These are phyloP conservation scores for Tinospora cordifolia DNA, from an alignment of 164 flowering plant species.

Conservation along the genomic window DNA sequence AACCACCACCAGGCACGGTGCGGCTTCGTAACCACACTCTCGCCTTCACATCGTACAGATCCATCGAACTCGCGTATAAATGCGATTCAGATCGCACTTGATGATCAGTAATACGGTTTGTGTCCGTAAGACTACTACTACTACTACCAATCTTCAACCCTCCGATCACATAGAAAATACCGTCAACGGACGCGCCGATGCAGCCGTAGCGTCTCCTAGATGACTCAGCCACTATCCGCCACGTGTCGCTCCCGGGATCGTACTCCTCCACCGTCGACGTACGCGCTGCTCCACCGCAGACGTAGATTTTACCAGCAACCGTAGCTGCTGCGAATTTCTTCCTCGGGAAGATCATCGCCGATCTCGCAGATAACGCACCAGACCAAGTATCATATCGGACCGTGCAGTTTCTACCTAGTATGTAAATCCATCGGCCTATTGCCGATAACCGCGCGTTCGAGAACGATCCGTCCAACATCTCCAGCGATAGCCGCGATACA, in stretches of 20 bases:
- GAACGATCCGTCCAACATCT: slow-evolving; percentile 18
- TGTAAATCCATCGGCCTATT: slow-evolving; percentile 43
- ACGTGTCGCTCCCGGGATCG: slow-evolving; percentile 50
- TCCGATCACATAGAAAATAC: slow-evolving; percentile 72
- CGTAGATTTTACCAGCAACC: slow-evolving; percentile 50
- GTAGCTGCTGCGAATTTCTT: slow-evolving; percentile 70
- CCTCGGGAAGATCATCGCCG: slow-evolving; percentile 45
- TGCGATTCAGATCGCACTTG: slow-evolving; percentile 38
- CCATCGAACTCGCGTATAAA: slow-evolving; percentile 77
- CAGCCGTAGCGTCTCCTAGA: slow-evolving; percentile 73
- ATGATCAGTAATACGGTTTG: slow-evolving; percentile 13
- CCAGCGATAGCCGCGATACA: slow-evolving; percentile 7
- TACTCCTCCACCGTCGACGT: slow-evolving; percentile 66
- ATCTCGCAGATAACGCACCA: slow-evolving; percentile 18
- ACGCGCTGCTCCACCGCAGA: slow-evolving; percentile 60
- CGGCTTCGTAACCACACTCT: slow-evolving; percentile 70
- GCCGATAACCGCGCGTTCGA: slow-evolving; percentile 42
- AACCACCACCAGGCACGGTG: slow-evolving; percentile 78
- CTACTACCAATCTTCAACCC: slow-evolving; percentile 57
- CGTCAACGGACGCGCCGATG: slow-evolving; percentile 69
- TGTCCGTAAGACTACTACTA: slow-evolving; percentile 8
- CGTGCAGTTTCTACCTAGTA: slow-evolving; percentile 34
- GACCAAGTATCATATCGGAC: slow-evolving; percentile 63
- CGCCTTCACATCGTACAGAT: slow-evolving; percentile 61
- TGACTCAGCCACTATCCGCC: slow-evolving; percentile 58